A percentile compares a stretch with the other conserved stretches of the same genome.
These are phyloP conservation scores for Tetrahymena borealis DNA, from an alignment of 73 alveolate genomes.

Conservation along the genomic window DNA sequence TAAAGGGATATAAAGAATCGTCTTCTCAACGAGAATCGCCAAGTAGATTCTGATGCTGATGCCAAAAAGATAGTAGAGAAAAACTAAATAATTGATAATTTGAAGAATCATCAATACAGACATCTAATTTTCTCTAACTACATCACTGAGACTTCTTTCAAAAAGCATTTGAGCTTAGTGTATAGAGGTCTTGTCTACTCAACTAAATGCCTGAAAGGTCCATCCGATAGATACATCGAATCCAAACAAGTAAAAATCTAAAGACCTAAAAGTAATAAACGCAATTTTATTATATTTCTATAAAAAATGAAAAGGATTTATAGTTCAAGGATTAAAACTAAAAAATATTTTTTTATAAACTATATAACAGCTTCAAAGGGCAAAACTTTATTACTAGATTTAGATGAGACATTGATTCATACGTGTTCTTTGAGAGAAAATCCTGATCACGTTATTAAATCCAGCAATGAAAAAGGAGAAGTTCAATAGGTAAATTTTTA, in stretches of 20 bases:
- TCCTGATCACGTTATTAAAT: slow-evolving; percentile 8
- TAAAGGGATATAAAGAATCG: background rate
- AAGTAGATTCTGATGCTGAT: background rate
- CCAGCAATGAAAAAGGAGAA: background rate
- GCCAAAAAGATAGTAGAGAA: slow-evolving; percentile 3
- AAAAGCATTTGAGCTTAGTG: slow-evolving; percentile 12
- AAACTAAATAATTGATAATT: slow-evolving; percentile 7
- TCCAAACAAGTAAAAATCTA: slow-evolving; percentile 2
- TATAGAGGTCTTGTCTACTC: slow-evolving; percentile 36
- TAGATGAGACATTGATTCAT: slow-evolving; percentile 85
- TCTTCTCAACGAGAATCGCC: background rate
- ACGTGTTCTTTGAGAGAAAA: slow-evolving; percentile 11
- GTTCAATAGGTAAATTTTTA: background rate
- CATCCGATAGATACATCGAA: slow-evolving; percentile 22
- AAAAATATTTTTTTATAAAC: too few species aligned
- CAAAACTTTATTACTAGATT: slow-evolving; percentile 63
- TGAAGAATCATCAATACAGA: slow-evolving; percentile 8
- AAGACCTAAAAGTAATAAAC: background rate
- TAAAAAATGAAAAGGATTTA: too few species aligned
- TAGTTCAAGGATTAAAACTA: too few species aligned
- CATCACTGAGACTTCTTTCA: background rate
- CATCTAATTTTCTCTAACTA: slow-evolving; percentile 23
- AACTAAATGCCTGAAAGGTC: slow-evolving; percentile 36
- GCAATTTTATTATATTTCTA: too few species aligned
- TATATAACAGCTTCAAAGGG: slow-evolving; percentile 11